Evolutionary conservation across 257 asterid genomes (phyloP), one percentile per base, ranked within the genome.

Genomic region (Scutellaria baicalensis): DNA sequence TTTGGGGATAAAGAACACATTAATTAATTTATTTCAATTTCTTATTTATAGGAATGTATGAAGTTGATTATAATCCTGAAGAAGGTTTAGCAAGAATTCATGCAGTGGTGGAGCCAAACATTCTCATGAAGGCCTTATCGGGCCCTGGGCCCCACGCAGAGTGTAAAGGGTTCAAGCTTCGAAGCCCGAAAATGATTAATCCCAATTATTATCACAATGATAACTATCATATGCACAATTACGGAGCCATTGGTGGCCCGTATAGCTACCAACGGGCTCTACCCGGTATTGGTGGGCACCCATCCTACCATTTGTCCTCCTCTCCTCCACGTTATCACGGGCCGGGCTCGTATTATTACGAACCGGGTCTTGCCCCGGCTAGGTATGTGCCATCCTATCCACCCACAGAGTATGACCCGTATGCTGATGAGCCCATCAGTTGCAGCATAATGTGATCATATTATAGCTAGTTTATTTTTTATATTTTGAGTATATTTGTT

Each of bases 121-220:
- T 77, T 7, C 83, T 88, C 3, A 6, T 82, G 63, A 50, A 39
- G 48, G 87, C 89, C 13, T 57, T 88, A 6, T 56, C 79, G 1
- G 64, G 86, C 59, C 39, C 84, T 1, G 93, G 93, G 4, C 72
- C 65, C 66, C 95, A 86, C 13, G 91, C 87, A 0, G 79, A 86
- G 51, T 11, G 85, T 0, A 59, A 73, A 18, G 75, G 79, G 80
- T 84, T 78, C 51, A 85, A 75, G 62, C 69, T 84, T 54, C 77
- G 71, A 3, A 87, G 83, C 75, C 89, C 89, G 11, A 43, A 47
- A 50, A 14, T 71, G 31, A 5, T 27, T 27, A 72, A 33, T 13
- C 36, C 60, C 13, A 27, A 23, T 16, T 11, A 45, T 69, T 65
- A 39, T 49, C 8, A 42, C 71, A 1, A 23, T 6, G 47, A 62